phyloP scores from a whole-genome alignment of 179 eudicot genomes.

The Drosera spatulata region DNA sequence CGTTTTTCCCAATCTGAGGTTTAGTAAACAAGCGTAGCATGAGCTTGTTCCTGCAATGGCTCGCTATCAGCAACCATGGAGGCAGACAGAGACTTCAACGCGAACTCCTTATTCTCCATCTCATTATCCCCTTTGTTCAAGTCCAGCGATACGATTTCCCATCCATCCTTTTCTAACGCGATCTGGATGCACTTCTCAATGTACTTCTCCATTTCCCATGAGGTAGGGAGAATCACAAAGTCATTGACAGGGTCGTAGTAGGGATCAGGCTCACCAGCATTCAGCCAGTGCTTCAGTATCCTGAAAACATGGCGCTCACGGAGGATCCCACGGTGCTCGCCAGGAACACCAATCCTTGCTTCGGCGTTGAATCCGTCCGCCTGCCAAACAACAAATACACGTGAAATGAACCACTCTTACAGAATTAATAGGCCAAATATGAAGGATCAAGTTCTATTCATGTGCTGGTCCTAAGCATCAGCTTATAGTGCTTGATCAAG shows the following conservation, averaged over 20 bases:
- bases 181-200: conserved; percentile 33
- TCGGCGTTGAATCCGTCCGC: conserved; percentile 95
- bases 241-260: conserved; percentile 84
- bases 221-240: conserved; percentile 80
- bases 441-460: too few relatives aligned
- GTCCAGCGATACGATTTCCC: conserved; percentile 54
- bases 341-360: conserved; percentile 92
- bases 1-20: conserved; percentile 31
- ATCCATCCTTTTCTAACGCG: conserved; percentile 56
- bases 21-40: conserved; percentile 25
- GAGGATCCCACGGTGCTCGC: conserved; percentile 90
- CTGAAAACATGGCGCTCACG: conserved; percentile 76
- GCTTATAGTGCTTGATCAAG: too few relatives aligned
- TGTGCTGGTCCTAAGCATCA: too few relatives aligned
- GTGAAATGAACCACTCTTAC: not conserved
- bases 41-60: conserved; percentile 26
- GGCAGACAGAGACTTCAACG: conserved; percentile 20
- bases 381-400: conserved; percentile 22
- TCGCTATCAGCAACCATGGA: conserved; percentile 16
- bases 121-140: conserved; percentile 9
- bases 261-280: conserved; percentile 83
- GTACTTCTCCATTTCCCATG: conserved; percentile 48
- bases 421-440: too few relatives aligned
- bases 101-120: conserved; percentile 10
- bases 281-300: conserved; percentile 72